Evolutionary conservation across 2,329 filamentous ascomycete species (phyloP).

Genomic region (Penicillium polonicum): DNA sequence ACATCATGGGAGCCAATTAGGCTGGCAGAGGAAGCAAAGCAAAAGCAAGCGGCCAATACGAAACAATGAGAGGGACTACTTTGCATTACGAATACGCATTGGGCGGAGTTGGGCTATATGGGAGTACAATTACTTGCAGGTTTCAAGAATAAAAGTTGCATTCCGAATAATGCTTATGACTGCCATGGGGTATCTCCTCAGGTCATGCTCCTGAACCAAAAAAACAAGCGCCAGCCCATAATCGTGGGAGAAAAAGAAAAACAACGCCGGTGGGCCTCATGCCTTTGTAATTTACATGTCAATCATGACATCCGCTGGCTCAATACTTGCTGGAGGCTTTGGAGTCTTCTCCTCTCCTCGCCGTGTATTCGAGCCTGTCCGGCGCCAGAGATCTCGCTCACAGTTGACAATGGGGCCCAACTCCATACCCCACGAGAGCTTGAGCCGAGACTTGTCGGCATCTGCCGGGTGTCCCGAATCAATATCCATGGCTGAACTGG

Average conservation of each 20-base stretch:
- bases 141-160: conserved; percentile 11
- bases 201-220: conserved; percentile 20
- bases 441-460: conserved; percentile 28
- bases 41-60: conserved; percentile 24
- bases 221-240: conserved; percentile 18
- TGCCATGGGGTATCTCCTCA: conserved; percentile 38
- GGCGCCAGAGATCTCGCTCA: conserved; percentile 58
- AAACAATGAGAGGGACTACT: conserved; percentile 19
- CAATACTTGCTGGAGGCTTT: conserved; percentile 25
- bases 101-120: conserved; percentile 17
- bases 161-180: conserved; percentile 15
- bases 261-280: conserved; percentile 17
- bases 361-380: conserved; percentile 40
- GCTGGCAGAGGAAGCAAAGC: conserved; percentile 35
- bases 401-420: conserved; percentile 58
- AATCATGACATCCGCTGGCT: conserved; percentile 26
- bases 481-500: conserved; percentile 29
- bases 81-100: conserved; percentile 13
- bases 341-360: conserved; percentile 35
- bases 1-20: conserved; percentile 56
- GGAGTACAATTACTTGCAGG: conserved; percentile 6
- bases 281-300: conserved; percentile 19
- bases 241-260: not conserved
- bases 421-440: conserved; percentile 38
- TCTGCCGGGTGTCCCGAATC: conserved; percentile 29